These are phyloP conservation scores for Serendipita vermifera DNA, from an alignment of 768 basidiomycete species.

Conservation along the genomic window DNA sequence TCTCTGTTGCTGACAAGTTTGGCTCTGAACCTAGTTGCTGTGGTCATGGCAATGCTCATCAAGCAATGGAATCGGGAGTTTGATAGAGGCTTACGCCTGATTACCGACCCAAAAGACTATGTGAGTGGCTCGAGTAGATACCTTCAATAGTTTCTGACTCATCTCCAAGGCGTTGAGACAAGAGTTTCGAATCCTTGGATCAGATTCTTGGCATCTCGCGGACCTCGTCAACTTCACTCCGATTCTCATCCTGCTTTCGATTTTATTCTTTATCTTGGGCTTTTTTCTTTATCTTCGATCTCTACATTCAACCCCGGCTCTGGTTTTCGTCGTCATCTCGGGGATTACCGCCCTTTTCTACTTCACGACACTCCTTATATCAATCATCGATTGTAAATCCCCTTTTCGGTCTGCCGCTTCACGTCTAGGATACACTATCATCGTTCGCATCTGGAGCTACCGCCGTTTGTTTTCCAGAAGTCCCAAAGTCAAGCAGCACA, in stretches of 20 bases:
- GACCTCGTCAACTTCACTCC: neutral
- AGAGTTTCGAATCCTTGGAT: neutral
- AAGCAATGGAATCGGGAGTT: neutral
- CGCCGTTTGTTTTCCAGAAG: no score
- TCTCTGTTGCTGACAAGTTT: neutral
- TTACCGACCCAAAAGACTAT: neutral
- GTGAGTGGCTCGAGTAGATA: neutral
- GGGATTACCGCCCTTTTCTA: neutral
- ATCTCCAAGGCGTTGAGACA: neutral
- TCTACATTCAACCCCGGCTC: neutral
- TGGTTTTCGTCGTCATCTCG: neutral
- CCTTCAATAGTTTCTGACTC: neutral
- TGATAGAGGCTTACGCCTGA: neutral
- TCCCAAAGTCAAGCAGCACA: no score
- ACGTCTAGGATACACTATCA: no score
- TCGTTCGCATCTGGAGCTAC: no score
- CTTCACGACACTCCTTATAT: neutral
- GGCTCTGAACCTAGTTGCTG: neutral
- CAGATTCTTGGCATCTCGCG: neutral
- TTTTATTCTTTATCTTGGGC: neutral
- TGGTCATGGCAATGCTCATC: neutral
- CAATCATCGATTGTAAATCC: neutral
- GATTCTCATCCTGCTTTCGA: neutral
- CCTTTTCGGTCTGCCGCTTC: no score
- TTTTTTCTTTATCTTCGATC: neutral